These are phyloP conservation scores for Abrus pulchellus DNA, from an alignment of 306 rosid species.

Conservation along the genomic window DNA sequence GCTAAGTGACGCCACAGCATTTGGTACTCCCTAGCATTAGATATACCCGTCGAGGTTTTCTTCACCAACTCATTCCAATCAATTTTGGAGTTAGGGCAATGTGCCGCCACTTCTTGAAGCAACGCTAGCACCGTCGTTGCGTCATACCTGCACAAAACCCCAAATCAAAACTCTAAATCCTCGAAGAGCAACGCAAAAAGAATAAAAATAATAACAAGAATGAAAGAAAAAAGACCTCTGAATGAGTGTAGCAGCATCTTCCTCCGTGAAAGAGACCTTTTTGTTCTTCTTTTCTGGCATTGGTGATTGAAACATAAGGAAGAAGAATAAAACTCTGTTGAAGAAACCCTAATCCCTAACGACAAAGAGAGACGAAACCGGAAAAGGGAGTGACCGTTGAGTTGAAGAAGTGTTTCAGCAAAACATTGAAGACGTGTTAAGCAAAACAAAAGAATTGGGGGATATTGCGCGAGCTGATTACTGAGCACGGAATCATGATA, in stretches of 20 bases:
- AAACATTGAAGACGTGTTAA: too few relatives aligned
- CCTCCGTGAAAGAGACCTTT: conserved; percentile 61
- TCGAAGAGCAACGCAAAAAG: background rate
- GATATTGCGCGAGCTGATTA: too few relatives aligned
- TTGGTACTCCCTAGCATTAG: conserved; percentile 84
- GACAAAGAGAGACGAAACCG: background rate
- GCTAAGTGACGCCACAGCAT: conserved; percentile 97
- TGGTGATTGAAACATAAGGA: conserved; percentile 27
- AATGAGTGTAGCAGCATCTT: conserved; percentile 59
- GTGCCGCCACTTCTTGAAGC: conserved; percentile 77
- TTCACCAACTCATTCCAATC: conserved; percentile 83
- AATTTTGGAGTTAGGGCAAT: conserved; percentile 56
- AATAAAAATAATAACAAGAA: background rate
- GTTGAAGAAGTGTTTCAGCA: too few relatives aligned
- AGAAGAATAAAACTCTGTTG: background rate
- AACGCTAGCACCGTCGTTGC: conserved; percentile 64
- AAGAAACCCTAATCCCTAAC: conserved; percentile 33
- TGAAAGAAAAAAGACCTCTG: conserved; percentile 57
- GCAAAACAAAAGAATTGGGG: too few relatives aligned
- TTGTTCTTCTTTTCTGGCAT: conserved; percentile 60
- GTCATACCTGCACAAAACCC: conserved; percentile 60
- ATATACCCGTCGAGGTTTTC: conserved; percentile 80
- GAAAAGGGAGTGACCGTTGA: too few relatives aligned
- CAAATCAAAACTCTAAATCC: background rate
- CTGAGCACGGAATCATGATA: too few relatives aligned